These are phyloP conservation scores for Kodamaea ohmeri DNA, from an alignment of 1,139 yeast species.

Conservation along the genomic window DNA sequence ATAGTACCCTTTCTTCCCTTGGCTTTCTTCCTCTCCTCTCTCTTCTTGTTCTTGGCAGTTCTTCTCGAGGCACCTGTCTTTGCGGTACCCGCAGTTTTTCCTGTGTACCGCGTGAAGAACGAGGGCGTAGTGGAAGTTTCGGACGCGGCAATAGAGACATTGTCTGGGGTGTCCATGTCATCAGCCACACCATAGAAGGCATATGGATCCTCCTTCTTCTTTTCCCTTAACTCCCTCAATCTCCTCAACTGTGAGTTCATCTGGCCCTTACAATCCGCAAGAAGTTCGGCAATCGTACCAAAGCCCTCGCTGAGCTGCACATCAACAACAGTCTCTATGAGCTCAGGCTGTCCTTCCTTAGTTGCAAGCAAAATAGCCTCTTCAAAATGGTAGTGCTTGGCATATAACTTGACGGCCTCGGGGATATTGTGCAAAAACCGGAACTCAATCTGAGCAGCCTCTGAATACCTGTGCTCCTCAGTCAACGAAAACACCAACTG, in stretches of 20 bases:
- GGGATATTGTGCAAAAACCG: conserved; percentile 59
- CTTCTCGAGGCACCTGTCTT: conserved; percentile 93
- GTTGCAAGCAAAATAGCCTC: conserved; percentile 70
- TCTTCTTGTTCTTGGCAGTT: conserved; percentile 85
- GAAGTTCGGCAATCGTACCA: conserved; percentile 78
- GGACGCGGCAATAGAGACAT: conserved; percentile 92
- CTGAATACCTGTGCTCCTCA: conserved; percentile 71
- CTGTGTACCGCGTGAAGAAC: conserved; percentile 91
- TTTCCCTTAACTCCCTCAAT: conserved; percentile 77
- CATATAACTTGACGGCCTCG: conserved; percentile 63
- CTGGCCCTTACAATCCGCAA: conserved; percentile 91
- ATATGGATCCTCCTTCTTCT: conserved; percentile 81
- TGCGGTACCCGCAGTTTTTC: conserved; percentile 93
- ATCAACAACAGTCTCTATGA: conserved; percentile 62
- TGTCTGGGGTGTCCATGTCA: conserved; percentile 79
- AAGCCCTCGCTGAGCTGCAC: conserved; percentile 82
- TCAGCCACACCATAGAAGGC: conserved; percentile 73
- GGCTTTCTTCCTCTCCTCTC: conserved; percentile 95
- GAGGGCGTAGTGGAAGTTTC: conserved; percentile 93
- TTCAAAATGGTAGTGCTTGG: conserved; percentile 74
- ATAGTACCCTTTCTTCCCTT: conserved; percentile 97
- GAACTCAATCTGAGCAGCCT: conserved; percentile 78
- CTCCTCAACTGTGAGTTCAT: conserved; percentile 78
- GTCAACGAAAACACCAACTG: conserved; percentile 57
- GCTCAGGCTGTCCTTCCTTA: conserved; percentile 38